Evolutionary conservation across 768 basidiomycete species (phyloP), one percentile per base, ranked within the genome.

Genomic region (Leccinum rimulosum): DNA sequence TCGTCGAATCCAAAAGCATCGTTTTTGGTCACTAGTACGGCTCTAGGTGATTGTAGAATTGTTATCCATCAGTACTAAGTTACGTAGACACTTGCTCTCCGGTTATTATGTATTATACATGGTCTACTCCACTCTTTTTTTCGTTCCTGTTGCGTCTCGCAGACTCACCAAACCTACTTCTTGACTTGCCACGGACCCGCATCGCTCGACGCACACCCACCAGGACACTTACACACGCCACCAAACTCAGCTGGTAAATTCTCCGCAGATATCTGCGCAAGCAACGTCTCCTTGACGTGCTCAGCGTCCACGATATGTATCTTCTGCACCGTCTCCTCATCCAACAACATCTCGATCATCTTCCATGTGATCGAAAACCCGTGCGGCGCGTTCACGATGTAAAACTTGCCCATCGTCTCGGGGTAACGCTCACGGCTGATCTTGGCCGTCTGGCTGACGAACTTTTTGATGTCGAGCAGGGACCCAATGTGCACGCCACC

Each of bases 381-480:
- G 86, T 89, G 98, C 0, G 96, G 96, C 0, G 93, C 91, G 70
- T 98, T 98, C 82, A 97, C 90, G 81, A 98, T 95, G 81, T 92
- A 99, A 80, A 99, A 98, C 72, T 91, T 93, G 78, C 96, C 96
- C 96, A 98, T 93, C 64, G 82, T 85, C 74, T 96, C 93, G 1
- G 94, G 92, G 74, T 95, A 98, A 64, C 90, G 82, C 77, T 97
- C 84, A 74, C 97, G 95, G 12, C 93, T 91, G 73, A 99, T 88
- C 27, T 72, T 69, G 1, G 89, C 78, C 0, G 94, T 90, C 22
- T 83, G 74, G 61, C 80, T 82, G 47, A 98, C 89, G 79, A 94
- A 96, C 76, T 92, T 90, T 77, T 93, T 95, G 76, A 98, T 94
- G 68, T 83, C 84, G 74, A 88, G 94, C 72, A 98, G 98, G 70